Conservation (phyloP, 1,139 yeast genomes). For the Diutina ranongensis region DNA sequence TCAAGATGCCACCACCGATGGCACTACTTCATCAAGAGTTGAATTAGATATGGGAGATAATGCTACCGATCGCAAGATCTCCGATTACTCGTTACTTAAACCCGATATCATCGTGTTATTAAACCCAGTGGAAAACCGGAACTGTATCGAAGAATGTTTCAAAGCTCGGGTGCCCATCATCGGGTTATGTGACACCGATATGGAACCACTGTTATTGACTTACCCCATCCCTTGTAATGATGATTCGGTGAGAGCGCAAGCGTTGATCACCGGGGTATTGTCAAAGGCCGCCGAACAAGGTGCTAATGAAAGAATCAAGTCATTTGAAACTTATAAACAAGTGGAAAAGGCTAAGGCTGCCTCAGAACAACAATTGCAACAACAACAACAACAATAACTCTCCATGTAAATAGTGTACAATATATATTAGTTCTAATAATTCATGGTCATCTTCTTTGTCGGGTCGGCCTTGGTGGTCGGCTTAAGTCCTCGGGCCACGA, state of each 20-base stretch:
- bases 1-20: slow-evolving; percentile 30
- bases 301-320: slow-evolving; percentile 33
- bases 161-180: slow-evolving; percentile 82
- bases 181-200: slow-evolving; percentile 88
- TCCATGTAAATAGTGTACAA: slow-evolving; percentile 5
- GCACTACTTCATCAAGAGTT: slow-evolving; percentile 12
- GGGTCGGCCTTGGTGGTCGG: neutral
- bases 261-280: slow-evolving; percentile 70
- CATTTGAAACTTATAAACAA: neutral
- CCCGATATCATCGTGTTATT: slow-evolving; percentile 83
- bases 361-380: neutral
- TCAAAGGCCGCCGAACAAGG: slow-evolving; percentile 83
- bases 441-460: neutral
- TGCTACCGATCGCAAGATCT: slow-evolving; percentile 44
- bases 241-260: slow-evolving; percentile 76
- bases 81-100: slow-evolving; percentile 40
- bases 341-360: neutral
- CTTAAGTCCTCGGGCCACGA: neutral
- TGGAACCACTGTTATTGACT: slow-evolving; percentile 80
- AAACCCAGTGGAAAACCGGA: slow-evolving; percentile 82
- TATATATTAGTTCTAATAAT: neutral
- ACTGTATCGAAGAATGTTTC: slow-evolving; percentile 72
- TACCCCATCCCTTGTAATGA: slow-evolving; percentile 96
- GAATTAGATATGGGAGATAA: slow-evolving; percentile 28
- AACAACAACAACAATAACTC: neutral